Percentiles rank a stretch among this genome's conserved stretches.
Evolutionary conservation across 1,139 yeast species (phyloP).

Genomic region (Taphrina pruni): DNA sequence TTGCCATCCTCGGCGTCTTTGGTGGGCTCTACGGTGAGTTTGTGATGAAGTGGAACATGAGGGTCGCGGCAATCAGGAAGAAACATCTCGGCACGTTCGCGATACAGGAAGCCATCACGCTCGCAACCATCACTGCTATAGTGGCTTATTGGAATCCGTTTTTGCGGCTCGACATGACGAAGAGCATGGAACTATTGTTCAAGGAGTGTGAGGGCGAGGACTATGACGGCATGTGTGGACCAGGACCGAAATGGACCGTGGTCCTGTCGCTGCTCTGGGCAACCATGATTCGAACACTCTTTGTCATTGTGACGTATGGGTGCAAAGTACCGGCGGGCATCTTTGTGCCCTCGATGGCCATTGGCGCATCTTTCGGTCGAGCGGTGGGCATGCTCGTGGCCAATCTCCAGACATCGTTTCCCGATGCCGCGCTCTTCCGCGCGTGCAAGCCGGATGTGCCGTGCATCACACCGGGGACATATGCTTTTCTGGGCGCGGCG

Average conservation of each 20-base stretch:
- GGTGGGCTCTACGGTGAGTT: conserved; percentile 91
- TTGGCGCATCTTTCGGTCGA: conserved; percentile 93
- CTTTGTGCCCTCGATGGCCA: conserved; percentile 95
- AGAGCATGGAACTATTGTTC: conserved; percentile 86
- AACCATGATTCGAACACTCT: conserved; percentile 68
- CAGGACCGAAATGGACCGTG: conserved; percentile 45
- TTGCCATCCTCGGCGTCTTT: conserved; percentile 77
- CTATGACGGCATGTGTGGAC: conserved; percentile 48
- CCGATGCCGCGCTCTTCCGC: conserved; percentile 58
- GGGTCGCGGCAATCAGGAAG: conserved; percentile 80
- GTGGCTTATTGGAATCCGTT: conserved; percentile 85
- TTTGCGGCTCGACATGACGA: conserved; percentile 88
- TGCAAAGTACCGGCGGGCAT: conserved; percentile 94
- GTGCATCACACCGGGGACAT: conserved; percentile 91
- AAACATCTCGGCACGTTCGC: conserved; percentile 65
- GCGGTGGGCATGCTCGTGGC: conserved; percentile 77
- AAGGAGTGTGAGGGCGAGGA: conserved; percentile 72
- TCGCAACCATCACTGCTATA: conserved; percentile 73
- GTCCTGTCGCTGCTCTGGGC: conserved; percentile 69
- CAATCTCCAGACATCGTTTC: conserved; percentile 57
- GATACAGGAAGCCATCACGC: conserved; percentile 69
- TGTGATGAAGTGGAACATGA: conserved; percentile 77
- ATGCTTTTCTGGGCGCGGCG: conserved; percentile 97
- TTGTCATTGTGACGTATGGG: conserved; percentile 87
- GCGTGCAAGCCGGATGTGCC: conserved; percentile 55